phyloP scores from a whole-genome alignment of 208 protist species.

The Leishmania amazonensis region DNA sequence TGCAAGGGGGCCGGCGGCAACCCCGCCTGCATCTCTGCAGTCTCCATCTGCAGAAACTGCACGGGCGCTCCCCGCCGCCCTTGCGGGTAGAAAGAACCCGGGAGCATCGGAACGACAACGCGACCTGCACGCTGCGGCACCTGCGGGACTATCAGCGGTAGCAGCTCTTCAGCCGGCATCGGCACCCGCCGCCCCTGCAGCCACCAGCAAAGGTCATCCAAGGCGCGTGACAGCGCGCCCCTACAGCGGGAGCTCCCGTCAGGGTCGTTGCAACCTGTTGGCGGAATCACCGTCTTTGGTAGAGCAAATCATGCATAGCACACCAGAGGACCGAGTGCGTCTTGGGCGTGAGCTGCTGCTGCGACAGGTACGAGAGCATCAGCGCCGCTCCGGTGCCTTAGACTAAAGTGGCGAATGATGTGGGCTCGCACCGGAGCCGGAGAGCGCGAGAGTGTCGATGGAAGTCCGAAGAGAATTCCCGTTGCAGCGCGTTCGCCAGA shows the following conservation, averaged over 20 bases:
- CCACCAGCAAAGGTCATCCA: background rate
- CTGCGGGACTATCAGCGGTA: background rate
- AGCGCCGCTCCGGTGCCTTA: conserved; percentile 7
- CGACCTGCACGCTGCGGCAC: background rate
- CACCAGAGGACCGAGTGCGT: conserved; percentile 19
- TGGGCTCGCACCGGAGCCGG: background rate
- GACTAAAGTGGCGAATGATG: background rate
- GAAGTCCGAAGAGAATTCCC: background rate
- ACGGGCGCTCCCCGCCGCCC: background rate
- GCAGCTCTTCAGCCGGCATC: background rate
- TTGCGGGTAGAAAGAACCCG: background rate
- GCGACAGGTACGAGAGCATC: conserved; percentile 44
- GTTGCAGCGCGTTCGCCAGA: no score
- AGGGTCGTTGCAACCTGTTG: background rate
- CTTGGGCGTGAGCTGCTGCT: conserved; percentile 74
- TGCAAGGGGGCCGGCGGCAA: background rate
- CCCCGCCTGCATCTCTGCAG: background rate
- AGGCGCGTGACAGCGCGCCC: background rate
- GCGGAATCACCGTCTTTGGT: conserved; percentile 8
- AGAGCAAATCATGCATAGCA: conserved; percentile 30
- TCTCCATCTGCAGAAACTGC: background rate
- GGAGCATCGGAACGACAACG: background rate
- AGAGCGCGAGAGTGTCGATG: background rate
- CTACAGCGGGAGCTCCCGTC: background rate
- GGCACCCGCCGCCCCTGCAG: background rate